phyloP scores from a whole-genome alignment of 768 basidiomycete species.

The Hydnomerulius pinastri region DNA sequence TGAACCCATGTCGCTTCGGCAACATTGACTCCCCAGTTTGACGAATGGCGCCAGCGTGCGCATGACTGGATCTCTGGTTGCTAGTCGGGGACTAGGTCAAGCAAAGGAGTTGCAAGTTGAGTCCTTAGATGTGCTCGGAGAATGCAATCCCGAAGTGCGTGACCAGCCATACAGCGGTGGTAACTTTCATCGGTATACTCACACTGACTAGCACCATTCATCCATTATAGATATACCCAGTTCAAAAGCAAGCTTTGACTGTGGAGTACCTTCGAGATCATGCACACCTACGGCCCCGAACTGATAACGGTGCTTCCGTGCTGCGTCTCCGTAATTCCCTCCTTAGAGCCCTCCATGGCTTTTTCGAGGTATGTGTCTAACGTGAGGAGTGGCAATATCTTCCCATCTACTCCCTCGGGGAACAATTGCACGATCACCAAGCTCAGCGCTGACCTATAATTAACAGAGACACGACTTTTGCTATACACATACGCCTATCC shows the following conservation, averaged over 20 bases:
- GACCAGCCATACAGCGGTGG: background rate
- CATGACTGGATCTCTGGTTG: conserved; percentile 45
- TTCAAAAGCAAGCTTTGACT: conserved; percentile 86
- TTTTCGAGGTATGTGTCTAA: conserved; percentile 65
- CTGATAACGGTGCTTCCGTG: conserved; percentile 68
- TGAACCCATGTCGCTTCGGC: no score
- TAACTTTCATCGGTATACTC: background rate
- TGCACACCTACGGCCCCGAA: conserved; percentile 85
- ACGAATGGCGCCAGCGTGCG: conserved; percentile 59
- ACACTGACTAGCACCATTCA: conserved; percentile 4
- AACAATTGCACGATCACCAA: background rate
- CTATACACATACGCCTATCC: conserved; percentile 80
- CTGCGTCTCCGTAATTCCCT: conserved; percentile 69
- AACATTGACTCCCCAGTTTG: conserved; percentile 36
- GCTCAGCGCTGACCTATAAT: conserved; percentile 16
- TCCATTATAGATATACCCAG: conserved; percentile 69
- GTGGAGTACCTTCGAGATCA: conserved; percentile 82
- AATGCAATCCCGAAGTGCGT: conserved; percentile 57
- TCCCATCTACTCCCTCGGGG: background rate
- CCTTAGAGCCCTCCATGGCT: conserved; percentile 56
- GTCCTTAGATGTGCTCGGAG: conserved; percentile 51
- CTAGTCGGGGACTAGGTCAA: conserved; percentile 53
- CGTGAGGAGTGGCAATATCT: background rate
- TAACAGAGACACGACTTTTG: conserved; percentile 73
- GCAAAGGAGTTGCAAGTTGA: conserved; percentile 52